A percentile compares a stretch with the other conserved stretches of the same genome.
These are phyloP conservation scores for Candida sp. DNA, from an alignment of 1,139 yeast species.

Conservation along the genomic window DNA sequence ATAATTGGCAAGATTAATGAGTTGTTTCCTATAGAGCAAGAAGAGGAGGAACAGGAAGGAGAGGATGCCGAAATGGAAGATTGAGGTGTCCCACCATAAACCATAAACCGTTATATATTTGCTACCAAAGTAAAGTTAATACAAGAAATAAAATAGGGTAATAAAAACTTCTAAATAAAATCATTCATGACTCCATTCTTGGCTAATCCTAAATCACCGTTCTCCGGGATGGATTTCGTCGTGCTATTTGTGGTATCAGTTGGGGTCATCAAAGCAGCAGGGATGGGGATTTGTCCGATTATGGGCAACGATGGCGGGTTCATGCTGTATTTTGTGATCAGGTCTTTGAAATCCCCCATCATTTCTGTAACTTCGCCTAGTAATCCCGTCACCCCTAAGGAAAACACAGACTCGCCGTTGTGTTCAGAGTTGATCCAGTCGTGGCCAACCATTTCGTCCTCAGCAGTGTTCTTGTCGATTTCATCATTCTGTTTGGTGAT, in stretches of 20 bases:
- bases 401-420: constrained; percentile 56
- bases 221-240: constrained; percentile 9
- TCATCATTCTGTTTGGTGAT: constrained; percentile 37
- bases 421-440: constrained; percentile 58
- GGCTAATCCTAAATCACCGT: constrained; percentile 21
- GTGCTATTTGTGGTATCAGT: constrained; percentile 2
- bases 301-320: constrained; percentile 15
- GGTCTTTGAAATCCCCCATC: constrained; percentile 43
- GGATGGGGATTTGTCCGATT: constrained; percentile 16
- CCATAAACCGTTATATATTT: not conserved
- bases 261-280: constrained; percentile 10
- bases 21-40: constrained; percentile 50
- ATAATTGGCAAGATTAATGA: constrained; percentile 55
- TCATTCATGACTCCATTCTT: constrained; percentile 29
- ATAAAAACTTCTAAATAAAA: constrained; percentile 18
- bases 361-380: constrained; percentile 64
- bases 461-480: constrained; percentile 28
- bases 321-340: constrained; percentile 32
- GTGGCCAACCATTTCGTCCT: constrained; percentile 14
- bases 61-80: constrained; percentile 9
- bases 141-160: not conserved
- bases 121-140: not conserved
- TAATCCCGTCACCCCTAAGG: constrained; percentile 76
- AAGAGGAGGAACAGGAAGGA: constrained; percentile 26
- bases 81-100: not conserved